Conservation (phyloP, 192 early-diverging fungal genomes). For the Gonapodya prolifera region DNA sequence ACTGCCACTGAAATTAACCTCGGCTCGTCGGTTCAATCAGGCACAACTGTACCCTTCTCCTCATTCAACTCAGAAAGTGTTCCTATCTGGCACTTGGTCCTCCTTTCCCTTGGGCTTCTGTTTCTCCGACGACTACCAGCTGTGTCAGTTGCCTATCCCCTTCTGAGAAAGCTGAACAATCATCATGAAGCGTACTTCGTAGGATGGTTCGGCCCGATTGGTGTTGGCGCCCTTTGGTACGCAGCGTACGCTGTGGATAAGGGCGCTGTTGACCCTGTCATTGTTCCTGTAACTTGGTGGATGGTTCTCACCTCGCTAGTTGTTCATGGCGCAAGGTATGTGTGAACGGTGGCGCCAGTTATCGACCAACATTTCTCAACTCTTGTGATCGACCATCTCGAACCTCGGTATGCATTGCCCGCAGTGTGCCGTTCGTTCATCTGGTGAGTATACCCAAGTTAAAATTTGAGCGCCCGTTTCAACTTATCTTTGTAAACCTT, state of each 20-base stretch:
- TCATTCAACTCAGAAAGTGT: slow-evolving; percentile 40
- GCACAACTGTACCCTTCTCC: slow-evolving; percentile 35
- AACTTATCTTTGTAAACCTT: background rate
- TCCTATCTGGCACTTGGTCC: slow-evolving; percentile 54
- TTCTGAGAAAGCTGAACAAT: slow-evolving; percentile 25
- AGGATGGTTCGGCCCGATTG: slow-evolving; percentile 89
- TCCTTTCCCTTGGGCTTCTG: slow-evolving; percentile 49
- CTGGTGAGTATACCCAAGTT: background rate
- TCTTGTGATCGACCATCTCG: no score
- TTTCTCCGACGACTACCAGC: slow-evolving; percentile 60
- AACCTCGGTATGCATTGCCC: background rate
- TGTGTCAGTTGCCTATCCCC: slow-evolving; percentile 38
- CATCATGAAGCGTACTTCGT: slow-evolving; percentile 67
- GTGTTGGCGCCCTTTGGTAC: slow-evolving; percentile 51
- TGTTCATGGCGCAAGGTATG: background rate
- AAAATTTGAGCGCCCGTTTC: background rate
- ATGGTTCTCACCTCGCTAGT: slow-evolving; percentile 5
- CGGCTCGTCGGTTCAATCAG: background rate
- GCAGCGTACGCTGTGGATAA: slow-evolving; percentile 2
- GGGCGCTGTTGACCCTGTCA: background rate
- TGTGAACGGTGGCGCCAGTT: background rate
- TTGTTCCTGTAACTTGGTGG: background rate
- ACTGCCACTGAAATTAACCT: background rate
- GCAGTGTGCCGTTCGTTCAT: background rate
- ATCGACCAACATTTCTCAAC: background rate